Percentiles rank a stretch among this genome's conserved stretches.
phyloP scores from a whole-genome alignment of 2,329 filamentous ascomycete genomes.

The Aspergillus piperis region DNA sequence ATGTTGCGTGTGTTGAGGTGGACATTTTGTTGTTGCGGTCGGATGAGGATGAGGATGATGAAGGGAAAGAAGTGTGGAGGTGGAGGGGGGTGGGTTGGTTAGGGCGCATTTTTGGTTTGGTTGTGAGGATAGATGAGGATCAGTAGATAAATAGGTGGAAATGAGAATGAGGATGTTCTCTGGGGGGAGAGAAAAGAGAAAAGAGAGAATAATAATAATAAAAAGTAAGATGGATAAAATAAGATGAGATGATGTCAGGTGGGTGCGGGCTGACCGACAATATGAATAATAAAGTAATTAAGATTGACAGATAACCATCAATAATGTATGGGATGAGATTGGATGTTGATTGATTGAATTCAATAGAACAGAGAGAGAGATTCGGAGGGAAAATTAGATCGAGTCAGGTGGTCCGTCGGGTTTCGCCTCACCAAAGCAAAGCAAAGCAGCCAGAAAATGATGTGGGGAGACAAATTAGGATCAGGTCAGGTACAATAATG shows the following conservation, averaged over 20 bases:
- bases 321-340: background rate
- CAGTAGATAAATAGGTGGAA: background rate
- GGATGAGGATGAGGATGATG: constrained; percentile 18
- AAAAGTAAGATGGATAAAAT: no score
- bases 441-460: no score
- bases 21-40: constrained; percentile 20
- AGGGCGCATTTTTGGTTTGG: constrained; percentile 21
- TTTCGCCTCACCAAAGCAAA: background rate
- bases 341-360: no score
- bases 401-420: no score
- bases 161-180: background rate
- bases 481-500: background rate
- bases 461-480: background rate
- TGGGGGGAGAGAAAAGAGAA: no score
- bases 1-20: constrained; percentile 16
- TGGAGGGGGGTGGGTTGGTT: constrained; percentile 27
- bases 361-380: no score
- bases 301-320: background rate
- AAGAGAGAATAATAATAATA: no score
- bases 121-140: background rate
- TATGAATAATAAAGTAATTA: no score
- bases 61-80: constrained; percentile 34
- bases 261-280: no score
- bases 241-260: no score
- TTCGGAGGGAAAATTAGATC: no score